Conservation (phyloP, 2,329 filamentous ascomycete genomes). For the Hysterium pulicare region DNA sequence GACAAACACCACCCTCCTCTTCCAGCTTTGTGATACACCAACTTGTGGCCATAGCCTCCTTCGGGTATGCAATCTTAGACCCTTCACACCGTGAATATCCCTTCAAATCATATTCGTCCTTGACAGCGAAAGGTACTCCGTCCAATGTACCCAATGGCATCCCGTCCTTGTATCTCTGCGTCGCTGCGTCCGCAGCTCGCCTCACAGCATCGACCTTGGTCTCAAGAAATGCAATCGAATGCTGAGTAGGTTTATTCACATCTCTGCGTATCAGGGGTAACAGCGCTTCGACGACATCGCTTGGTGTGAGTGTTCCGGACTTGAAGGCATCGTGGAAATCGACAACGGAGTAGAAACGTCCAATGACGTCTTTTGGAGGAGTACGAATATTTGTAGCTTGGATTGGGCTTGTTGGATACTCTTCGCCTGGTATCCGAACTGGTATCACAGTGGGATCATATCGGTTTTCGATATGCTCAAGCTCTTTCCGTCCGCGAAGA, state of each 20-base stretch:
- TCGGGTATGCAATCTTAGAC: constrained; percentile 57
- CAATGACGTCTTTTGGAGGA: constrained; percentile 14
- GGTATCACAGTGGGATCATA: constrained; percentile 59
- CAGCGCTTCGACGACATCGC: constrained; percentile 67
- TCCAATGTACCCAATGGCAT: constrained; percentile 68
- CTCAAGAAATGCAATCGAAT: constrained; percentile 71
- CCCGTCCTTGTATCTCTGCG: constrained; percentile 66
- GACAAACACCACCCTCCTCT: constrained; percentile 69
- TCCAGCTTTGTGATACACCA: constrained; percentile 71
- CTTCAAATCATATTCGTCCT: constrained; percentile 72
- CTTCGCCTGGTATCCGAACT: constrained; percentile 19
- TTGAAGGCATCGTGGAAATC: constrained; percentile 78
- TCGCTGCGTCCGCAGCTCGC: constrained; percentile 68
- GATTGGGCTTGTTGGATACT: constrained; percentile 18
- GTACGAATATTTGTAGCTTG: constrained; percentile 18
- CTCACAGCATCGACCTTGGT: constrained; percentile 61
- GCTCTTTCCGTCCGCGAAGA: constrained; percentile 53
- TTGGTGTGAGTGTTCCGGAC: constrained; percentile 66
- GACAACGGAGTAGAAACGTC: constrained; percentile 53
- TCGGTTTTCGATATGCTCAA: constrained; percentile 53
- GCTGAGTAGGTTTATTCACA: constrained; percentile 52
- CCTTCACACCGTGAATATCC: constrained; percentile 68
- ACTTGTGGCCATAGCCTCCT: constrained; percentile 52
- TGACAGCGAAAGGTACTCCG: constrained; percentile 78
- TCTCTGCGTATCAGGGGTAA: constrained; percentile 67